phyloP scores from a whole-genome alignment of 208 protist genomes.

The Trypanosoma scelopori region DNA sequence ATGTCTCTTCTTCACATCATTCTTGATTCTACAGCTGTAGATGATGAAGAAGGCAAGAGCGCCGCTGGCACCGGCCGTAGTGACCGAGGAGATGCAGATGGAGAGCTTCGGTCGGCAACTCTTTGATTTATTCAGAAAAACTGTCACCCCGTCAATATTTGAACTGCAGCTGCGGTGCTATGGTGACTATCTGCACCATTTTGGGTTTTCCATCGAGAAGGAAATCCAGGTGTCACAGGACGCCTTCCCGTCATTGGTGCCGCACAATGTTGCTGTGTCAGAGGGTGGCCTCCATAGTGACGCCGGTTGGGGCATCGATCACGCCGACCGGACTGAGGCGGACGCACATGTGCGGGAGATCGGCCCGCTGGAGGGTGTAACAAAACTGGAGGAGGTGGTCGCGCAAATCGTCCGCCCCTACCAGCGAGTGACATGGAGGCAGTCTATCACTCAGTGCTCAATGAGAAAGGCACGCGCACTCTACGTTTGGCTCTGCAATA shows the following conservation, averaged over 20 bases:
- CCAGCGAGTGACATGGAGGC: slow-evolving; percentile 55
- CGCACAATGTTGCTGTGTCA: background rate
- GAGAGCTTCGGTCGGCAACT: slow-evolving; percentile 49
- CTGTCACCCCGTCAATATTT: slow-evolving; percentile 20
- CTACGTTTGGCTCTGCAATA: slow-evolving; percentile 67
- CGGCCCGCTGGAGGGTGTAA: slow-evolving; percentile 24
- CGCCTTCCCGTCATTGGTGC: background rate
- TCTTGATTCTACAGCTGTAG: background rate
- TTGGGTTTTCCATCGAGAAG: slow-evolving; percentile 74
- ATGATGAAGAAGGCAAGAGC: slow-evolving; percentile 15
- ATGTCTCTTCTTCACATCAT: slow-evolving; percentile 2
- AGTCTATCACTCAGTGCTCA: slow-evolving; percentile 50
- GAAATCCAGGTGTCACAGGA: slow-evolving; percentile 20
- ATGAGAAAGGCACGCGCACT: slow-evolving; percentile 59
- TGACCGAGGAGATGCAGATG: slow-evolving; percentile 16
- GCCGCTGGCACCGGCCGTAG: background rate
- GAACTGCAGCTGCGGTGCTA: slow-evolving; percentile 59
- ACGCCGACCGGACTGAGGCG: slow-evolving; percentile 36
- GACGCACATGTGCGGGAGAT: slow-evolving; percentile 34
- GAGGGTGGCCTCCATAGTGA: slow-evolving; percentile 25
- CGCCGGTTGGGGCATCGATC: slow-evolving; percentile 50
- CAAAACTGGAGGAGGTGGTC: slow-evolving; percentile 25
- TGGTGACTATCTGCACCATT: slow-evolving; percentile 84
- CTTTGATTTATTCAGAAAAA: slow-evolving; percentile 34
- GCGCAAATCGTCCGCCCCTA: slow-evolving; percentile 39